These are phyloP conservation scores for Yamadazyma takamatsuzukensis DNA, from an alignment of 805 yeast genomes.

Conservation along the genomic window DNA sequence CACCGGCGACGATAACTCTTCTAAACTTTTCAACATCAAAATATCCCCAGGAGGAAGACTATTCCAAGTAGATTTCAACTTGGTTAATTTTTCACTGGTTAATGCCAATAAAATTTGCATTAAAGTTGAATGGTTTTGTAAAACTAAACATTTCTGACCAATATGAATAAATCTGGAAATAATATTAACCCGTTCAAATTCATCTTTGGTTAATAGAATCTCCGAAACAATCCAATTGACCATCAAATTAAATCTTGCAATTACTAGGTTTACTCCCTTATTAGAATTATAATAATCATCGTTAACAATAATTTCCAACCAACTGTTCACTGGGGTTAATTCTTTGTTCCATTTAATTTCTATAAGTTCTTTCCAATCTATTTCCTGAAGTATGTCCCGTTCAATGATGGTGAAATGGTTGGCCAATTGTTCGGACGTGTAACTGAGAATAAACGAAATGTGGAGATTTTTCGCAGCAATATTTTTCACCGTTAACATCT, in stretches of 20 bases:
- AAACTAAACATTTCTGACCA: conserved; percentile 65
- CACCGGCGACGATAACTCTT: conserved; percentile 68
- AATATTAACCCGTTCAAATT: conserved; percentile 58
- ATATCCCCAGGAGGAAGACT: conserved; percentile 69
- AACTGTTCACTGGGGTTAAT: conserved; percentile 67
- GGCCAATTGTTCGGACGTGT: conserved; percentile 63
- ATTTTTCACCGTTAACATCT: conserved; percentile 34
- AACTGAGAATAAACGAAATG: conserved; percentile 76
- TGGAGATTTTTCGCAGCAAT: conserved; percentile 52
- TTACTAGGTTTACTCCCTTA: conserved; percentile 78
- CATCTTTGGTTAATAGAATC: conserved; percentile 62
- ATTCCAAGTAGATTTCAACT: conserved; percentile 70
- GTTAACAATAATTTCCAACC: conserved; percentile 73
- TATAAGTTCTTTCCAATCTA: conserved; percentile 89
- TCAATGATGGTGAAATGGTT: conserved; percentile 86
- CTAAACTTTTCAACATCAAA: conserved; percentile 61
- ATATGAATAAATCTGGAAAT: conserved; percentile 85
- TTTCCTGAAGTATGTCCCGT: conserved; percentile 72
- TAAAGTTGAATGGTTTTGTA: conserved; percentile 83
- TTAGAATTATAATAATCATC: conserved; percentile 42
- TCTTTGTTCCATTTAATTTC: conserved; percentile 72
- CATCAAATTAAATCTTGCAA: conserved; percentile 81
- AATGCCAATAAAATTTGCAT: conserved; percentile 85
- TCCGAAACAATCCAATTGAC: conserved; percentile 93
- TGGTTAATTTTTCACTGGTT: conserved; percentile 59